Evolutionary conservation across 371 early-diverging fungal species (phyloP).

Genomic region (Fennellomyces sp.): DNA sequence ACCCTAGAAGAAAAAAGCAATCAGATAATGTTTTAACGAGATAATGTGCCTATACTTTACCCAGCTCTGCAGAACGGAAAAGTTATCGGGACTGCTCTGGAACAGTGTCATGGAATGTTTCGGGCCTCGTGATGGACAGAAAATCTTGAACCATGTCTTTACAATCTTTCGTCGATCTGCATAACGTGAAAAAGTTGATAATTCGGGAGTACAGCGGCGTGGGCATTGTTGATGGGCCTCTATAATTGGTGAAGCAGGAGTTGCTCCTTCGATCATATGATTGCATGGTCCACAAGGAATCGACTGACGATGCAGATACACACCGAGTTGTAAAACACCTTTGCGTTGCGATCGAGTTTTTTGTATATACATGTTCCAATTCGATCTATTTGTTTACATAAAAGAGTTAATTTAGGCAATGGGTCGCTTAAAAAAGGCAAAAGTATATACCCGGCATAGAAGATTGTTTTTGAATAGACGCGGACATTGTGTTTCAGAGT

Average conservation of each 20-base stretch:
- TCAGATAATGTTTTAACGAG: background rate
- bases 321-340: slow-evolving; percentile 46
- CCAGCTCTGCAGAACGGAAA: slow-evolving; percentile 55
- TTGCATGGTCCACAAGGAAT: slow-evolving; percentile 29
- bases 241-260: background rate
- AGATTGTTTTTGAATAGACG: slow-evolving; percentile 51
- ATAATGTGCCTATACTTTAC: slow-evolving; percentile 24
- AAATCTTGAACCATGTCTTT: slow-evolving; percentile 64
- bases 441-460: slow-evolving; percentile 67
- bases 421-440: too few relatives aligned
- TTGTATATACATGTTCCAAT: slow-evolving; percentile 65
- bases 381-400: slow-evolving; percentile 39
- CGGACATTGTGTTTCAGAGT: slow-evolving; percentile 38
- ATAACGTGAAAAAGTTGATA: slow-evolving; percentile 41
- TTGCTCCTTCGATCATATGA: slow-evolving; percentile 6
- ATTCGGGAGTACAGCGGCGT: slow-evolving; percentile 8
- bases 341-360: slow-evolving; percentile 46
- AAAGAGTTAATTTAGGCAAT: slow-evolving; percentile 3
- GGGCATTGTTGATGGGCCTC: slow-evolving; percentile 9
- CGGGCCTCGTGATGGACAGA: slow-evolving; percentile 51
- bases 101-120: slow-evolving; percentile 56
- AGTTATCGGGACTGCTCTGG: slow-evolving; percentile 61
- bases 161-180: slow-evolving; percentile 48
- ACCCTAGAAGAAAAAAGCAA: slow-evolving; percentile 30
- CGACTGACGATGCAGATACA: slow-evolving; percentile 58